These are phyloP conservation scores for Trichophyton schoenleinii DNA, from an alignment of 2,329 filamentous ascomycete genomes.

Conservation along the genomic window DNA sequence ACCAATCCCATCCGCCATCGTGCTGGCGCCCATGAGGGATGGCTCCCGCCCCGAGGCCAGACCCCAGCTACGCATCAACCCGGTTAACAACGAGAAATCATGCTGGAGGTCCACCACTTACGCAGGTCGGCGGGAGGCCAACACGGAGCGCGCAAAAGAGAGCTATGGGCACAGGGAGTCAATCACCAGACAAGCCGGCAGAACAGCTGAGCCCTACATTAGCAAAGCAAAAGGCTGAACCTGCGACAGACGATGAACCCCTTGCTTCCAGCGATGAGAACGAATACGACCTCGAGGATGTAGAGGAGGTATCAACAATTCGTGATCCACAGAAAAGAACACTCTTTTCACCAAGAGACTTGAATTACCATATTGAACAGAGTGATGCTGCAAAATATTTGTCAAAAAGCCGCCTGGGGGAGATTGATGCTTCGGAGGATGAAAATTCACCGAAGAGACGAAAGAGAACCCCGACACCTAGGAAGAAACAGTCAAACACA, in stretches of 20 bases:
- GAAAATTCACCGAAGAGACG: background rate
- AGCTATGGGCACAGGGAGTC: background rate
- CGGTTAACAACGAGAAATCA: slow-evolving; percentile 16
- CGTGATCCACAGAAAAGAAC: background rate
- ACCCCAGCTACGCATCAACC: slow-evolving; percentile 20
- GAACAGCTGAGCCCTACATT: background rate
- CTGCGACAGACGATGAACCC: slow-evolving; percentile 26
- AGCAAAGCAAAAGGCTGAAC: slow-evolving; percentile 13
- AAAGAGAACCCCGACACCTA: background rate
- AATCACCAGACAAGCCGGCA: background rate
- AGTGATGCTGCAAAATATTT: background rate
- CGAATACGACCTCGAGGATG: slow-evolving; percentile 1
- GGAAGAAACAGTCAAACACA: background rate
- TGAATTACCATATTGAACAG: background rate
- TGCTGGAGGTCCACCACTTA: slow-evolving; percentile 15
- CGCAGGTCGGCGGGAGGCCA: slow-evolving; percentile 12
- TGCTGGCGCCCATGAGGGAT: background rate
- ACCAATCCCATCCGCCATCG: background rate
- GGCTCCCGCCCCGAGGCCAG: slow-evolving; percentile 12
- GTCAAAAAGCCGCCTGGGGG: background rate
- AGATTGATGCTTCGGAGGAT: background rate
- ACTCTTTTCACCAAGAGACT: background rate
- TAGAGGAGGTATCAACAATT: slow-evolving; percentile 1
- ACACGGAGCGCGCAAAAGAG: background rate
- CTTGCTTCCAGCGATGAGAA: slow-evolving; percentile 23